Conservation (phyloP, 192 early-diverging fungal genomes). For the Linnemannia schmuckeri region DNA sequence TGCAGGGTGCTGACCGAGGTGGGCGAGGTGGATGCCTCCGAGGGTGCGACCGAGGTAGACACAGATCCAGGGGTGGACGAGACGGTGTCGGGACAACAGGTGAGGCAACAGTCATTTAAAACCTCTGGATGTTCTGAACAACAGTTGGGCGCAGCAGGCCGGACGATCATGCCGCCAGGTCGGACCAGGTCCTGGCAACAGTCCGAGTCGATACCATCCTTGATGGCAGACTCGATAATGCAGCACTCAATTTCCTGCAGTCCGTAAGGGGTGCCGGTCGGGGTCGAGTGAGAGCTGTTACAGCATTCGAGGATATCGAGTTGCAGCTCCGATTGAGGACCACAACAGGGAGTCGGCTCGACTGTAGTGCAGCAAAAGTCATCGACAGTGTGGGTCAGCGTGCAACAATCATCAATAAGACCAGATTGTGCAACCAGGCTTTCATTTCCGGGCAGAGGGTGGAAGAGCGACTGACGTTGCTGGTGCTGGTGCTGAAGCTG, state of each 20-base stretch:
- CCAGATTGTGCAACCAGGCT: background rate
- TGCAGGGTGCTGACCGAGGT: conserved; percentile 10
- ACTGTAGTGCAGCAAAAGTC: conserved; percentile 49
- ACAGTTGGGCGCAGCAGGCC: conserved; percentile 29
- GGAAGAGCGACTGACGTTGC: conserved; percentile 15
- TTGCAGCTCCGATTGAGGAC: conserved; percentile 19
- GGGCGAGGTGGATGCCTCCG: conserved; percentile 23
- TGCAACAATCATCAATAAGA: conserved; percentile 44
- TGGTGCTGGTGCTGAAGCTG: conserved; percentile 2
- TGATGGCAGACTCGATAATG: conserved; percentile 32
- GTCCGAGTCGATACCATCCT: conserved; percentile 47
- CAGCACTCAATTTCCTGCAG: conserved; percentile 44
- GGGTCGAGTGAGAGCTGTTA: conserved; percentile 10
- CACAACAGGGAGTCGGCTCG: conserved; percentile 49
- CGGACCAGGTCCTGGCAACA: conserved; percentile 48
- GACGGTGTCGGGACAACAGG: conserved; percentile 46
- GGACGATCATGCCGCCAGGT: conserved; percentile 4
- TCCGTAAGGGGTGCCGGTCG: conserved; percentile 17
- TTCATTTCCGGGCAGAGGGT: background rate
- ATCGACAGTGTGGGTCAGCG: conserved; percentile 28
- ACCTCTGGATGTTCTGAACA: conserved; percentile 52
- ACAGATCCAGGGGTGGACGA: conserved; percentile 21
- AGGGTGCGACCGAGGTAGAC: conserved; percentile 14
- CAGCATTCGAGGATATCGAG: conserved; percentile 39
- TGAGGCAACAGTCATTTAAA: conserved; percentile 45